These are phyloP conservation scores for Saccharum officinarum DNA, from an alignment of 176 grass and related monocot species.

Conservation along the genomic window DNA sequence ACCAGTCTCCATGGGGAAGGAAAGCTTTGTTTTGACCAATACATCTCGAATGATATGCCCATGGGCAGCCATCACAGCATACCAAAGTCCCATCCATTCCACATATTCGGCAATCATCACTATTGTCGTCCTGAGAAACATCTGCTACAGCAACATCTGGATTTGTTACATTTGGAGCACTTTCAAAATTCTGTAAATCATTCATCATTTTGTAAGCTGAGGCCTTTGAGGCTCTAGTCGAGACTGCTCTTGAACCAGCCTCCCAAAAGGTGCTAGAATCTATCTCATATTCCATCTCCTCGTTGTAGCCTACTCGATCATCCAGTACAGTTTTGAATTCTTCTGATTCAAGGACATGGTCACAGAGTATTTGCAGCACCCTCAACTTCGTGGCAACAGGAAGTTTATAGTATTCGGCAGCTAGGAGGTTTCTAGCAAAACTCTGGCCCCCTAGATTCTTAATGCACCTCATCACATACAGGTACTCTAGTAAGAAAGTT, in stretches of 20 bases:
- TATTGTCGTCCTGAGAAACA: slow-evolving; percentile 76
- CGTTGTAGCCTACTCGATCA: slow-evolving; percentile 63
- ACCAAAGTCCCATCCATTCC: slow-evolving; percentile 98
- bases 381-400: slow-evolving; percentile 61
- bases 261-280: slow-evolving; percentile 37
- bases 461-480: slow-evolving; percentile 62
- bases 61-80: slow-evolving; percentile 91
- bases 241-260: slow-evolving; percentile 42
- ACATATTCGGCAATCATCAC: slow-evolving; percentile 92
- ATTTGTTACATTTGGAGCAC: slow-evolving; percentile 24
- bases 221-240: slow-evolving; percentile 46
- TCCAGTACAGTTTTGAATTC: slow-evolving; percentile 91
- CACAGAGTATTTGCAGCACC: slow-evolving; percentile 89
- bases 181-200: slow-evolving; percentile 32
- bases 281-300: slow-evolving; percentile 63
- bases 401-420: slow-evolving; percentile 73
- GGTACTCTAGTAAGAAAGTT: slow-evolving; percentile 71
- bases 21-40: slow-evolving; percentile 85
- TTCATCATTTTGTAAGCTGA: slow-evolving; percentile 39
- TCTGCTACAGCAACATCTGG: slow-evolving; percentile 38
- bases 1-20: slow-evolving; percentile 78
- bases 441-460: slow-evolving; percentile 53
- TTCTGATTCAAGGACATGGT: slow-evolving; percentile 76
- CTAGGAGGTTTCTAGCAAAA: slow-evolving; percentile 47
- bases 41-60: slow-evolving; percentile 97